Base-by-base conservation (phyloP, 2,329 filamentous ascomycete genomes). In the Verticillium tricorpus region DNA sequence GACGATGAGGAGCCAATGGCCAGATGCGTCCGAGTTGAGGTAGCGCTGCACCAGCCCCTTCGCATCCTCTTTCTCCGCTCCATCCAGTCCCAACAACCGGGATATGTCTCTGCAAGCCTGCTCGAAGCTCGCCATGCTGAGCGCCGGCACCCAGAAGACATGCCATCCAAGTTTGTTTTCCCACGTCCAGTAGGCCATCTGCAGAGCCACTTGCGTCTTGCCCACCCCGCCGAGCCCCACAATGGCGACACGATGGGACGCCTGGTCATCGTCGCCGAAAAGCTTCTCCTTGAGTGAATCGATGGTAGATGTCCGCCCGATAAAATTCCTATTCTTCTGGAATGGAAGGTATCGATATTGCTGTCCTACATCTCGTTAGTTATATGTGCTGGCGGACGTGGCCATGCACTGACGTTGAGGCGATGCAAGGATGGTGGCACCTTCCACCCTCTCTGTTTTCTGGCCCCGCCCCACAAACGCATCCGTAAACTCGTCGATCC, bases 1-100 rank as follows among this genome's bases (percentile, higher is more conserved):
- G 35, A 72, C 67, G 22, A 76, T 62, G 52, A 76, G 63, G 17
- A 76, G 66, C 74, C 70, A 76, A 56, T 67, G 40, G 19, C 22
- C 60, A 60, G 75, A 74, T 3, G 67, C 64, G n/a, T 60, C 59
- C 50, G 56, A 57, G 54, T 63, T 64, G 19, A 73, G 65, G 70
- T 70, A 74, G 37, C 34, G 3, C 34, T 66, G 58, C 59, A 72
- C 57, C 61, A 71, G 63, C 45, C 69, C 66, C 55, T 65, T 61
- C 22, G 67, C 66, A 54, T 68, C 63, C 14, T 62, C 60, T 57
- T 35, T 35, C 9, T 35, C 34, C 9, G 34, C 6, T 9, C 65
- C 28, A 65, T 58, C 64, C 65, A 58, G 65, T 66, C 11, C 39
- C 61, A 40, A 64, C 63, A 66, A 58, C 65, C 52, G 54, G 40